These are phyloP conservation scores for Apophysomyces elegans DNA, from an alignment of 371 early-diverging fungal species.

Conservation along the genomic window DNA sequence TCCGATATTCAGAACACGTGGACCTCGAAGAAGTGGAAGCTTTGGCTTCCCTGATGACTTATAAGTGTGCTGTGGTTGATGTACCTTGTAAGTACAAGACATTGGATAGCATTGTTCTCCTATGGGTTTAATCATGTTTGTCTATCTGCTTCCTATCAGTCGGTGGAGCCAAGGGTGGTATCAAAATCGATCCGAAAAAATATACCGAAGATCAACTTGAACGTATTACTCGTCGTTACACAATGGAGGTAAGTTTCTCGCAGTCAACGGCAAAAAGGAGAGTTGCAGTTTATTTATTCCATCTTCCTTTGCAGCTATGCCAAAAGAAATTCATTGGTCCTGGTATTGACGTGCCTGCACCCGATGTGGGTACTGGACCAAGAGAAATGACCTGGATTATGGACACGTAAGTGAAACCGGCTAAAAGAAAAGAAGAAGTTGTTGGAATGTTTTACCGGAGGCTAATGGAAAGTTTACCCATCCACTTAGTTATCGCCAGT, in stretches of 20 bases:
- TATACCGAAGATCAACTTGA: constrained; percentile 82
- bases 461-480: too few relatives aligned
- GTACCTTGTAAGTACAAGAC: constrained; percentile 75
- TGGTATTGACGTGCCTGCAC: constrained; percentile 80
- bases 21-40: constrained; percentile 88
- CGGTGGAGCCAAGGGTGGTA: constrained; percentile 88
- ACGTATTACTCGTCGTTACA: constrained; percentile 88
- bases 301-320: constrained; percentile 50
- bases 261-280: background rate
- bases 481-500: constrained; percentile 70
- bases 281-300: background rate
- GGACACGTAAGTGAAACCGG: constrained; percentile 59
- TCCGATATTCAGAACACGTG: constrained; percentile 81
- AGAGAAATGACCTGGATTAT: constrained; percentile 93
- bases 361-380: constrained; percentile 89
- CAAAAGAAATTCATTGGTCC: constrained; percentile 92
- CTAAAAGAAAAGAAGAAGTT: background rate
- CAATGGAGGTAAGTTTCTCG: constrained; percentile 62
- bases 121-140: background rate
- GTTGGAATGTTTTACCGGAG: background rate
- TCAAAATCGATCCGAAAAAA: constrained; percentile 81
- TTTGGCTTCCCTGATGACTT: constrained; percentile 84
- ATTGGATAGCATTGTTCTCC: background rate
- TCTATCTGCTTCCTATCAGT: constrained; percentile 27
- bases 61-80: constrained; percentile 92